Evolutionary conservation across 495 filamentous ascomycete genomes (phyloP), one percentile per base, ranked within the genome.

Genomic region (Amphirosellinia nigrospora): DNA sequence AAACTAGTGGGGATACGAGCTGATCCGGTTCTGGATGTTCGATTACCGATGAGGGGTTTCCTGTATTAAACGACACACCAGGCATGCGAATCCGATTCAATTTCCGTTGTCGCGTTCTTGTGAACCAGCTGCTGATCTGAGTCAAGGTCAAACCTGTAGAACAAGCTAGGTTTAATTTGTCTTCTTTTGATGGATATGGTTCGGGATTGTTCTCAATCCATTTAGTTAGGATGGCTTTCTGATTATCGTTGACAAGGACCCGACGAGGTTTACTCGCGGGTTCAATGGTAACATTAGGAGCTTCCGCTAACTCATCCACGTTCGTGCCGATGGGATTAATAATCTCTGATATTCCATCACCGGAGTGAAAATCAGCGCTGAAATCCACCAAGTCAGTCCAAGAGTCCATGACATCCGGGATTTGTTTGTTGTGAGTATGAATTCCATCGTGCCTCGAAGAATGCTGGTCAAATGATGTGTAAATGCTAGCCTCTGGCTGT

Each of bases 121-220:
- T 32, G 11, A 63, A 63, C 60, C 60, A 63, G 6, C 39, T 28
- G 26, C 39, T 63, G 13, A 46, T 19, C 34, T 63, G 60, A 3
- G 45, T n/a, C 39, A 46, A 4, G 1, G 38, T 43, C 21, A 63
- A 32, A 16, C 60, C 60, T n/a, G 60, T 63, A 1, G 60, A 39
- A 32, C 0, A 16, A 8, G 60, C 60, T 0, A 63, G 15, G n/a
- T 1, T 63, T 4, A 19, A 11, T 26, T 63, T 63, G 0, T 63
- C 39, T n/a, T 63, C 39, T 15, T 28, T 63, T 32, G 60, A 63
- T n/a, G 60, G 60, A 46, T 63, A 63, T 0, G 60, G 60, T 32
- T 63, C 60, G 0, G 60, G 39, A 15, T 63, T 63, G 5, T 11
- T 46, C 4, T 23, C 15, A 4, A 63, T 21, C 60, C 60, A 63